Base-by-base conservation (phyloP, 2,329 filamentous ascomycete species). In the Diaporthe humulicola region DNA sequence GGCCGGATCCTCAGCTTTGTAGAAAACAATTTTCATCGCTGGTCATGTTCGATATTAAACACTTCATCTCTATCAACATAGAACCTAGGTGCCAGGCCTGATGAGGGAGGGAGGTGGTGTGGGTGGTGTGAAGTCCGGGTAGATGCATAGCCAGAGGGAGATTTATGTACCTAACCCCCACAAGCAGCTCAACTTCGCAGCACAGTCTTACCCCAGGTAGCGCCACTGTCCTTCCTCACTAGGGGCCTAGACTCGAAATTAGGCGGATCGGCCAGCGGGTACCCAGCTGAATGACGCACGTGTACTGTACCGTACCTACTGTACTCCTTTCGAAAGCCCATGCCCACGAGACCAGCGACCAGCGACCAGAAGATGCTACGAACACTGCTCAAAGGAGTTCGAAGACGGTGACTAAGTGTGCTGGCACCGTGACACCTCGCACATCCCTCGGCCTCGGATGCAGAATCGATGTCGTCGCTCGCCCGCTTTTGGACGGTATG, bases 401-500 rank as follows among this genome's bases (percentile, higher is more conserved):
- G 85, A 79, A 79, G 83, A 81, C 82, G 84, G 84, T 87, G 85
- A 87, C 85, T 87, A 78, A 78, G 82, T 77, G 79, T 78, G 72
- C 86, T 87, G 85, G 82, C 85, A 14, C 82, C 85, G 48, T 74
- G 48, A 71, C 72, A 74, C 60, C 52, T 58, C 28, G 70, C 25
- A 74, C 70, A 61, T 74, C 78, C 60, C 73, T 77, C 36, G 70
- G 64, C 60, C 73, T 77, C 36, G 70, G 64, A 40, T 74, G 78
- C 50, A 77, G 79, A 72, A 72, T 77, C 66, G 74, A 76, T 83
- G 57, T 81, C 78, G 17, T 80, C 84, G 1, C 67, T 88, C 33
- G 80, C 81, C 19, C 82, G 86, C 66, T 86, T 87, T 76, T 90
- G 88, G 87, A 86, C 83, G 81, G 88, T 88, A 81, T 73, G 79